Evolutionary conservation across 306 rosid genomes (phyloP), one percentile per base, ranked within the genome.

Genomic region (Senna tora): DNA sequence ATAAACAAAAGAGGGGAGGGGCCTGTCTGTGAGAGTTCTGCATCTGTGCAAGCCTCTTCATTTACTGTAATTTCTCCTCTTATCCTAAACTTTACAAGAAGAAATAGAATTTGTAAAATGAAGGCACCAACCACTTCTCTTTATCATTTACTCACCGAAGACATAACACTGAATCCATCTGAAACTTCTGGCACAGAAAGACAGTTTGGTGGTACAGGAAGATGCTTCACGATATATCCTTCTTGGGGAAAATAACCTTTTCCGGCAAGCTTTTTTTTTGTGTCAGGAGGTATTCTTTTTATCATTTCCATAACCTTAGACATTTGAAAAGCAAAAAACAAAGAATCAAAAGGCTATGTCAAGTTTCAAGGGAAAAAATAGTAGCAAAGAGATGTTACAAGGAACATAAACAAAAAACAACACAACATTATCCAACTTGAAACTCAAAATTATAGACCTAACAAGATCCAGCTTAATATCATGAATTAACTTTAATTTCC

Each of bases 131-230:
- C 36, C 55, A 51, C 56, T 73, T 51, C 43, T 55, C 5, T 17
- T 54, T 60, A 57, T 81, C 30, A 69, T 75, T 33, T 9, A 41
- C 95, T 84, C 77, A 94, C 98, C 84, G 89, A 82, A 12, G 97
- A 84, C 91, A 94, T 87, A 65, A 89, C 77, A 36, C 82, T 94
- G 78, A 91, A 80, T n/a, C 99, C 99, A 66, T 94, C 99, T n/a
- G 99, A 94, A 80, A 89, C 90, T 70, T 78, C 96, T 5, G 99
- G 99, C 17, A 91, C 97, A 0, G 95, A 89, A 77, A 94, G 73
- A 76, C 99, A 94, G 62, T 94, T 94, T 21, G 99, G 99, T 14
- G 99, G 97, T 11, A 94, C 97, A 0, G 99, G 99, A 68, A 94
- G 76, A 68, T 77, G 77, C 57, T 82, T 79, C 81, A 91, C 42